Evolutionary conservation across 2,329 filamentous ascomycete genomes (phyloP), one percentile per base, ranked within the genome.

Genomic region (Claviceps fusiformis): DNA sequence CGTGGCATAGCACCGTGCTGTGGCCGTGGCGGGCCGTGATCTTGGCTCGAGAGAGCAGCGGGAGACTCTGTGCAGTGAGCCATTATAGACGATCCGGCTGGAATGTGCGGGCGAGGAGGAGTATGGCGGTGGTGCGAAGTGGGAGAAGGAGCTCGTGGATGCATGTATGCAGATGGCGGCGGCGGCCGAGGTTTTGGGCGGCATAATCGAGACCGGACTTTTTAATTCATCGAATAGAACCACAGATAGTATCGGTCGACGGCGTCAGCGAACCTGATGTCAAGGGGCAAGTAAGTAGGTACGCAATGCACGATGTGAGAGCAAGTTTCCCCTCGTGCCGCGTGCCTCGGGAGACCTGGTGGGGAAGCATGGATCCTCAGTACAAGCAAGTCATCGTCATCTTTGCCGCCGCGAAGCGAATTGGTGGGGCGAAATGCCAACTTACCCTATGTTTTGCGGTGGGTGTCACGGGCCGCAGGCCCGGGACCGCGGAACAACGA

Each of bases 1-100:
- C 8, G 37, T 51, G 19, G 57, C 52, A 49, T 56, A 52, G 29
- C 56, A 31, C 55, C 49, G 24, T 48, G 24, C 19, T 15, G 13
- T 47, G 19, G 19, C 11, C 11, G 6, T 44, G 39, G 8, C 50
- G 24, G 17, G 17, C 8, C 37, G 27, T 31, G 37, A 11, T 44
- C 24, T 24, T 5, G 17, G 31, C 3, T 24, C 4, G 29, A n/a
- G 33, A 7, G 51, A 10, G 29, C 41, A 37, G 51, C 29, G 27
- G 31, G 43, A 35, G 8, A 8, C 29, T 4, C 31, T 29, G 13
- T 7, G 13, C 15, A 11, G 7, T 7, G 43, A 29, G 19, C 7
- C 19, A 29, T 33, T 33, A 35, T n/a, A 35, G 13, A 15, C 27
- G 7, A n/a, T 17, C 4, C 15, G 5, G 49, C 7, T 24, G 49